A percentile compares a stretch with the other conserved stretches of the same genome.
Evolutionary conservation across 2,329 filamentous ascomycete species (phyloP).

Genomic region (Cladobotryum mycophilum): DNA sequence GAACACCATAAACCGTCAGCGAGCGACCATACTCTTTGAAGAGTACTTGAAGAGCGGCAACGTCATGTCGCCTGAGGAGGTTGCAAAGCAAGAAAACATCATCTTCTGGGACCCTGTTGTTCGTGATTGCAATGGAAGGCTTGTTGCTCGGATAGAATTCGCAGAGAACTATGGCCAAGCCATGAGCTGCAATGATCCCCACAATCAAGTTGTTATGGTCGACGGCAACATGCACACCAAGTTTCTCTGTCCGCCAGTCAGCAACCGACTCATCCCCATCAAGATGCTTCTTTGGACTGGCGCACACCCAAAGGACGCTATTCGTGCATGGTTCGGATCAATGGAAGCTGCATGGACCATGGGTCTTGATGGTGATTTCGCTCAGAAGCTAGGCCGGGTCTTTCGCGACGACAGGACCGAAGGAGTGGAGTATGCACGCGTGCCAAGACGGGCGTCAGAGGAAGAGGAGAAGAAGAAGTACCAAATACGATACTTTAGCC

Average conservation of each 20-base stretch:
- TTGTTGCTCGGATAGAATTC: constrained; percentile 33
- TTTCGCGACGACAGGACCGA: constrained; percentile 6
- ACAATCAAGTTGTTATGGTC: constrained; percentile 19
- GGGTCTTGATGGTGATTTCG: constrained; percentile 18
- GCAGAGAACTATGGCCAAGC: constrained; percentile 37
- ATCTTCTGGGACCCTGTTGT: constrained; percentile 40
- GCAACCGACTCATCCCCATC: constrained; percentile 19
- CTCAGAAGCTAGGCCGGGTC: constrained; percentile 13
- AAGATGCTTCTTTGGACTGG: constrained; percentile 31
- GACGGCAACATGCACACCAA: constrained; percentile 25
- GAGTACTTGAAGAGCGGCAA: constrained; percentile 43
- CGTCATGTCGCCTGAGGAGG: constrained; percentile 58
- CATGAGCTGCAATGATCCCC: constrained; percentile 15
- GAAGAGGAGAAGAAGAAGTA: constrained; percentile 13
- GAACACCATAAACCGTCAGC: constrained; percentile 77
- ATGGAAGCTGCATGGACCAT: constrained; percentile 32
- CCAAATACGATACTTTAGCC: constrained; percentile 15
- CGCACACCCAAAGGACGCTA: constrained; percentile 22
- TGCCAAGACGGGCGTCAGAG: neutral
- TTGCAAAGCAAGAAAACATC: constrained; percentile 59
- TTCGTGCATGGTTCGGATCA: constrained; percentile 32
- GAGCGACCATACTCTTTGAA: constrained; percentile 71
- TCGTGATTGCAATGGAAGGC: constrained; percentile 21
- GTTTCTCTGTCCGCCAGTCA: constrained; percentile 23
- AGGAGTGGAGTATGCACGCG: constrained; percentile 2